Percentiles rank a stretch among this genome's conserved stretches.
Conservation (phyloP, 495 filamentous ascomycete species). For the Penicillium canariense region DNA sequence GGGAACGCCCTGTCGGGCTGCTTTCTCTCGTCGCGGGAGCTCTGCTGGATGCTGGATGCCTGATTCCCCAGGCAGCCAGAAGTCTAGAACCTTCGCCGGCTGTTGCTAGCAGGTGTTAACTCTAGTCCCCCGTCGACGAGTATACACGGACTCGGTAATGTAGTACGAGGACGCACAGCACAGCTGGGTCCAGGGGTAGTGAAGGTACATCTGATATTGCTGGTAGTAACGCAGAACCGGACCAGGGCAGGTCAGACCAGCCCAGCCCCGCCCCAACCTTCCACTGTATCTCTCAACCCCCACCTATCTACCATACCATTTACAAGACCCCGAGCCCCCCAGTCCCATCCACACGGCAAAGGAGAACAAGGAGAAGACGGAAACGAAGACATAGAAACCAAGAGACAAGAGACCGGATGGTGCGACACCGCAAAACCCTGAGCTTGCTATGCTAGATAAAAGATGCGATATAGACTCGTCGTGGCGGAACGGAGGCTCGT, state of each 20-base stretch:
- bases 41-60: too few relatives aligned
- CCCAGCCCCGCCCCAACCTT: neutral
- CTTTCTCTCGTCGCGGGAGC: too few relatives aligned
- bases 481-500: neutral
- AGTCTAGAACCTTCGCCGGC: slow-evolving; percentile 24
- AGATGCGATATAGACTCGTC: slow-evolving; percentile 23
- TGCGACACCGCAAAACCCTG: slow-evolving; percentile 22
- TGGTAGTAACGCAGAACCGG: too few relatives aligned
- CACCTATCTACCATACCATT: neutral
- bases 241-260: too few relatives aligned
- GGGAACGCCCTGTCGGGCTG: too few relatives aligned
- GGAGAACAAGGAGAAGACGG: neutral
- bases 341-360: neutral
- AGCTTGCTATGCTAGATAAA: slow-evolving; percentile 33
- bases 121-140: too few relatives aligned
- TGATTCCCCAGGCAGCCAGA: slow-evolving; percentile 1
- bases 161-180: neutral
- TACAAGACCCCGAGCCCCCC: neutral
- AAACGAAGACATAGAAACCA: slow-evolving; percentile 5
- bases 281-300: too few relatives aligned
- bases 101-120: too few relatives aligned
- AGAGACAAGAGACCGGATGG: slow-evolving; percentile 17
- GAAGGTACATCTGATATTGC: neutral
- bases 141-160: neutral
- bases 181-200: neutral